Conservation (phyloP, 306 rosid species). For the Cotoneaster glaucophyllus region DNA sequence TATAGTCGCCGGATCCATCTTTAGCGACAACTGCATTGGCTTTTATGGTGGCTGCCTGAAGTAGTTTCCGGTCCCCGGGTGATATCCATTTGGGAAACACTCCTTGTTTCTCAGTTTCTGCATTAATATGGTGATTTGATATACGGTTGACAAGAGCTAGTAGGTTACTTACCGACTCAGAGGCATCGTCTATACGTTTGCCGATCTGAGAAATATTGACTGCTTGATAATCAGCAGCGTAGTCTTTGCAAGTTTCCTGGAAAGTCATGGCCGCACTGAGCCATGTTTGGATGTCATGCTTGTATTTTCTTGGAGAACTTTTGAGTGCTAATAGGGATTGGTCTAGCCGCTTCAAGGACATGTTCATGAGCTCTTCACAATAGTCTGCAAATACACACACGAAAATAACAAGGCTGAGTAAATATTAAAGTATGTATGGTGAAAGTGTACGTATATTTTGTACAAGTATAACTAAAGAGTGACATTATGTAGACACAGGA, state of each 20-base stretch:
- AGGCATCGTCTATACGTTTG: slow-evolving; percentile 30
- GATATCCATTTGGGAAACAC: slow-evolving; percentile 35
- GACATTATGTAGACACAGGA: too few relatives aligned
- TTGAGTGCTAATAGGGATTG: slow-evolving; percentile 30
- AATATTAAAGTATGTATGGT: too few relatives aligned
- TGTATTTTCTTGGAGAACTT: slow-evolving; percentile 22
- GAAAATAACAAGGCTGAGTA: not conserved
- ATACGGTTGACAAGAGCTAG: slow-evolving; percentile 37
- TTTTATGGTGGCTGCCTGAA: slow-evolving; percentile 21
- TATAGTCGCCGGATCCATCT: slow-evolving; percentile 43
- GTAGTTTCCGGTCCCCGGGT: slow-evolving; percentile 20
- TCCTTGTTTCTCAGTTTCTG: not conserved
- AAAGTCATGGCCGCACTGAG: slow-evolving; percentile 47
- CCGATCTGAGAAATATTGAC: slow-evolving; percentile 3
- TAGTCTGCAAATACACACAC: slow-evolving; percentile 1
- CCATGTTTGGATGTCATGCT: slow-evolving; percentile 48
- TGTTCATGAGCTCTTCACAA: slow-evolving; percentile 32
- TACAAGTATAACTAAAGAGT: too few relatives aligned
- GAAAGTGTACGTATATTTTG: too few relatives aligned
- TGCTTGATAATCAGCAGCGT: not conserved
- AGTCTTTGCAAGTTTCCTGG: slow-evolving; percentile 44
- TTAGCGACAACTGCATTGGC: slow-evolving; percentile 41
- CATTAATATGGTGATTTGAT: not conserved
- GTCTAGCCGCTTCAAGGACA: slow-evolving; percentile 34
- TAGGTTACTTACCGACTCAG: slow-evolving; percentile 38